These are phyloP conservation scores for Metschnikowia cubensis DNA, from an alignment of 805 yeast genomes.

Conservation along the genomic window DNA sequence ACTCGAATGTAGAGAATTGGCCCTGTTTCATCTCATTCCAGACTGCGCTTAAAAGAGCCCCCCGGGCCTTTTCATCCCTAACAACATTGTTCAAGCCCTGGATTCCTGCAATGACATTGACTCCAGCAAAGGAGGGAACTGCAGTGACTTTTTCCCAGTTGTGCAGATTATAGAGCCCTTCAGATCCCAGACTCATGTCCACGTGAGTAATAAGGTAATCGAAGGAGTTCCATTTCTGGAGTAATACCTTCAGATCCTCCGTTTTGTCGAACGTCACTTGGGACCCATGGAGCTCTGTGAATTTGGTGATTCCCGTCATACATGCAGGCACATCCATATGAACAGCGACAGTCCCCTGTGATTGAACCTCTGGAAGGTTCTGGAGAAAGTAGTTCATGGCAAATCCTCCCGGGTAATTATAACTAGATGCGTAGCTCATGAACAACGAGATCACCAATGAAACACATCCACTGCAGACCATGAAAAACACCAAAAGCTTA, in stretches of 20 bases:
- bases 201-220: constrained; percentile 28
- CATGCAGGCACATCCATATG: constrained; percentile 80
- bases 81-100: constrained; percentile 1
- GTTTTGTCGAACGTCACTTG: constrained; percentile 66
- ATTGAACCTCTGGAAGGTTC: constrained; percentile 10
- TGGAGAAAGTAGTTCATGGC: constrained; percentile 55
- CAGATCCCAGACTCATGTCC: constrained; percentile 12
- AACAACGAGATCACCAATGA: constrained; percentile 40
- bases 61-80: not conserved
- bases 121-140: constrained; percentile 21
- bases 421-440: constrained; percentile 60
- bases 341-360: constrained; percentile 34
- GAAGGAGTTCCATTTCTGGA: constrained; percentile 26
- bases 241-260: constrained; percentile 45
- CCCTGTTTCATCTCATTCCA: constrained; percentile 9
- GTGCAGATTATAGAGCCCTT: constrained; percentile 9
- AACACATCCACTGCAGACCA: constrained; percentile 20
- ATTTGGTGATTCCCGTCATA: constrained; percentile 81
- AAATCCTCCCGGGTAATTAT: constrained; percentile 86
- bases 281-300: constrained; percentile 53
- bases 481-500: constrained; percentile 26
- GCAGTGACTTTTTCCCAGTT: constrained; percentile 21
- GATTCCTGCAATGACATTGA: constrained; percentile 10
- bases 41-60: not conserved
- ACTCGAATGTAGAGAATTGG: constrained; percentile 3